Evolutionary conservation across 805 yeast species (phyloP).

Genomic region (Cyberlindnera xylosilytica): DNA sequence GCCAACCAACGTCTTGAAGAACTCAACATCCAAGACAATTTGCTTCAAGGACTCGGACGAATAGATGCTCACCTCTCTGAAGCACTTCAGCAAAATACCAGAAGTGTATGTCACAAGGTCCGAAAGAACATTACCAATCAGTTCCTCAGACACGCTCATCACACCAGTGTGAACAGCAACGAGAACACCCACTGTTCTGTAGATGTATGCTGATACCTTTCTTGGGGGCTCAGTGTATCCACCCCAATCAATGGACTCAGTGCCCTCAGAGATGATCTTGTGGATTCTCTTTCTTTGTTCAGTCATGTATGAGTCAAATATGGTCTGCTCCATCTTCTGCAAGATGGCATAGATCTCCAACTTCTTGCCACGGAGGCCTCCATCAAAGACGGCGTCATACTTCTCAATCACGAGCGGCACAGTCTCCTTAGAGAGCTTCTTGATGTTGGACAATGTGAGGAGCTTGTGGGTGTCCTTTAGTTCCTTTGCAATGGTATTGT

Average conservation of each 20-base stretch:
- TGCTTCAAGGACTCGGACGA: slow-evolving; percentile 49
- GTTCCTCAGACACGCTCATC: slow-evolving; percentile 42
- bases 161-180: slow-evolving; percentile 53
- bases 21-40: slow-evolving; percentile 50
- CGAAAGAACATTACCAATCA: slow-evolving; percentile 42
- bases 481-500: slow-evolving; percentile 14
- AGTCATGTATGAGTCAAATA: slow-evolving; percentile 52
- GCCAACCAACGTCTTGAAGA: slow-evolving; percentile 36
- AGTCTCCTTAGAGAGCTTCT: slow-evolving; percentile 40
- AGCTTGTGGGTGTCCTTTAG: slow-evolving; percentile 44
- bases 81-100: slow-evolving; percentile 34
- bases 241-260: slow-evolving; percentile 43
- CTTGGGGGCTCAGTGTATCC: slow-evolving; percentile 30
- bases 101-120: slow-evolving; percentile 41
- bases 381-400: slow-evolving; percentile 50
- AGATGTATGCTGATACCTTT: slow-evolving; percentile 45
- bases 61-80: slow-evolving; percentile 42
- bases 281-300: slow-evolving; percentile 41
- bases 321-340: slow-evolving; percentile 46
- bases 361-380: slow-evolving; percentile 39
- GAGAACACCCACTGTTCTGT: slow-evolving; percentile 45
- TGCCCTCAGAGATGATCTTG: slow-evolving; percentile 40
- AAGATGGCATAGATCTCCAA: slow-evolving; percentile 43
- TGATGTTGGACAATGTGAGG: slow-evolving; percentile 52
- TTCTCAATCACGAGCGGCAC: slow-evolving; percentile 47